Conservation (phyloP, 768 basidiomycete species). For the Psilocybe cubensis region DNA sequence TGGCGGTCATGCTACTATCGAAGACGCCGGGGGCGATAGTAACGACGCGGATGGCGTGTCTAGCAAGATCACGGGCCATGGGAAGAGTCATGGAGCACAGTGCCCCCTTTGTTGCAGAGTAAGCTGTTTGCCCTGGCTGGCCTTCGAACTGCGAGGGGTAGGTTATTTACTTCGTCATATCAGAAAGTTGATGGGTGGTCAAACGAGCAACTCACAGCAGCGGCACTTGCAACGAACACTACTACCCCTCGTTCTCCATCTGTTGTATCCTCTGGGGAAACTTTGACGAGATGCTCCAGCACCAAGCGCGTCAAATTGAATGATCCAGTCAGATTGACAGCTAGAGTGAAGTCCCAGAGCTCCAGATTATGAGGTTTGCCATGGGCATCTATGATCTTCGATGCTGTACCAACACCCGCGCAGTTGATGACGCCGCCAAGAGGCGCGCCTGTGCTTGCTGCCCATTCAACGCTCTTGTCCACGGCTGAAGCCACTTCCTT, state of each 20-base stretch:
- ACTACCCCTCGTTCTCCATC: conserved; percentile 64
- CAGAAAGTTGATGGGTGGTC: neutral
- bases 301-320: conserved; percentile 63
- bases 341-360: conserved; percentile 54
- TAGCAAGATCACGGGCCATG: conserved; percentile 60
- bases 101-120: conserved; percentile 60
- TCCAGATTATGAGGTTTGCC: conserved; percentile 51
- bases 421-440: conserved; percentile 66
- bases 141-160: conserved; percentile 48
- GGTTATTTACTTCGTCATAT: neutral
- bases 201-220: conserved; percentile 42
- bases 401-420: conserved; percentile 53
- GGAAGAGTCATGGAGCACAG: conserved; percentile 61
- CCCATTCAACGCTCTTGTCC: conserved; percentile 42
- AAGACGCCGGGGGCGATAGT: conserved; percentile 62
- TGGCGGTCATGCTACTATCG: conserved; percentile 45
- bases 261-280: conserved; percentile 44
- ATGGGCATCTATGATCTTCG: conserved; percentile 50
- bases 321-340: conserved; percentile 59
- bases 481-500: conserved; percentile 42
- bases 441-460: conserved; percentile 40
- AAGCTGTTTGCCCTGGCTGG: conserved; percentile 60
- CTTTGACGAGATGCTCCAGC: conserved; percentile 50
- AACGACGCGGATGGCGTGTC: conserved; percentile 56
- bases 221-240: conserved; percentile 58